A percentile compares a stretch with the other conserved stretches of the same genome.
Conservation (phyloP, 2,329 filamentous ascomycete species). For the Hymenoscyphus albidus region DNA sequence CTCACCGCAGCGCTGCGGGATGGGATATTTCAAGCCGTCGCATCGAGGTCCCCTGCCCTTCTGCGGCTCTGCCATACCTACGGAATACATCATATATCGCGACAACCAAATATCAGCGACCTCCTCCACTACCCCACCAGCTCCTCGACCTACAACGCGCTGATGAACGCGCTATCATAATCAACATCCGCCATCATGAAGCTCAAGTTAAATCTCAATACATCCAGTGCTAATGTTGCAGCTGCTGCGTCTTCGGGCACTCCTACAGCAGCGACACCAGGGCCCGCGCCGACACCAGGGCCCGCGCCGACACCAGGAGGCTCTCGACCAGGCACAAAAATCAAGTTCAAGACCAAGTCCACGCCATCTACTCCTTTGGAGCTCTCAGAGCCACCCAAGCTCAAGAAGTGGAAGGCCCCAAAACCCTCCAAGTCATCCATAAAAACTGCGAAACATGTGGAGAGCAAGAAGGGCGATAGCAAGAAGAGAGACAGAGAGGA, state of each 20-base stretch:
- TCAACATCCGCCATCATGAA: constrained; percentile 24
- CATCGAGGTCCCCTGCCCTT: neutral
- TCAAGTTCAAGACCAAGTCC: constrained; percentile 30
- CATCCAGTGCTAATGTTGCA: neutral
- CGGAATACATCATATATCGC: neutral
- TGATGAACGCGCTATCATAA: neutral
- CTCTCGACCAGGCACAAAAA: constrained; percentile 25
- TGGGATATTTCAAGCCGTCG: no score
- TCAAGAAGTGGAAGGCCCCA: constrained; percentile 55
- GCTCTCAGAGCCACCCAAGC: constrained; percentile 20
- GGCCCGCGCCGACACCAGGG: constrained; percentile 22
- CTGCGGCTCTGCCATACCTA: neutral
- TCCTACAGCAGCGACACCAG: constrained; percentile 22
- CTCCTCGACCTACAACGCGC: neutral
- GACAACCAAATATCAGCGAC: neutral
- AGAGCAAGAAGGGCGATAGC: constrained; percentile 47
- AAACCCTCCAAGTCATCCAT: constrained; percentile 56
- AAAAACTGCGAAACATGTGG: constrained; percentile 37
- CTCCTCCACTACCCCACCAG: neutral
- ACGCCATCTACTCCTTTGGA: constrained; percentile 26
- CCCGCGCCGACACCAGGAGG: constrained; percentile 22
- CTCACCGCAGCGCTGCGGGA: no score
- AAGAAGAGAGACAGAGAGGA: constrained; percentile 52
- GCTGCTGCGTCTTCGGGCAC: constrained; percentile 21
- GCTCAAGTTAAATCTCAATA: constrained; percentile 30